A percentile compares a stretch with the other conserved stretches of the same genome.
Evolutionary conservation across 2,329 filamentous ascomycete species (phyloP).

Genomic region (Thielaviopsis euricoi): DNA sequence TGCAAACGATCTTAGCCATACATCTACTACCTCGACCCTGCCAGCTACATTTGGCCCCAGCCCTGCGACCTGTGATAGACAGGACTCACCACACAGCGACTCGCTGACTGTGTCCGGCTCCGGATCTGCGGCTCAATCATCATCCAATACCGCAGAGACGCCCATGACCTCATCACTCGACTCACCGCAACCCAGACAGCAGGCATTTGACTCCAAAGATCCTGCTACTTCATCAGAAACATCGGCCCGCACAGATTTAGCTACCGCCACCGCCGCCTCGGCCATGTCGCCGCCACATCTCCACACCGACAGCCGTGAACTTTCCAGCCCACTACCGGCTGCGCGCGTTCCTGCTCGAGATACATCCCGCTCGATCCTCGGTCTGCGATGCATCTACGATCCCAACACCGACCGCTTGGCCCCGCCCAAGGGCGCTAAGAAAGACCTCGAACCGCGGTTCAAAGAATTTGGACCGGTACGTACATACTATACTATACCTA

Average conservation of each 20-base stretch:
- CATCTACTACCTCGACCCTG: not conserved
- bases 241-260: slow-evolving; percentile 18
- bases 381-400: slow-evolving; percentile 44
- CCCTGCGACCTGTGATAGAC: not conserved
- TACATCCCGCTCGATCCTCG: slow-evolving; percentile 34
- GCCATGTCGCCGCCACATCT: slow-evolving; percentile 4
- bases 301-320: slow-evolving; percentile 13
- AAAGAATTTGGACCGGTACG: slow-evolving; percentile 51
- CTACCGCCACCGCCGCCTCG: too few relatives aligned
- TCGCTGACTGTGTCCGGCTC: slow-evolving; percentile 55
- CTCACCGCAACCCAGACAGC: slow-evolving; percentile 22
- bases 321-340: slow-evolving; percentile 13
- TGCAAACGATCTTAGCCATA: not conserved
- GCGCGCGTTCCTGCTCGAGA: slow-evolving; percentile 40
- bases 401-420: slow-evolving; percentile 34
- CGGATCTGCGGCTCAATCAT: slow-evolving; percentile 32
- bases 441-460: slow-evolving; percentile 42
- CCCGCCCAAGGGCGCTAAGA: slow-evolving; percentile 33
- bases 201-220: not conserved
- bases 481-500: slow-evolving; percentile 27
- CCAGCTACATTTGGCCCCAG: not conserved
- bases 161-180: slow-evolving; percentile 34
- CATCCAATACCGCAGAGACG: slow-evolving; percentile 27
- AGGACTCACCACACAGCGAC: slow-evolving; percentile 43
- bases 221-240: slow-evolving; percentile 10